Evolutionary conservation across 2,329 filamentous ascomycete species (phyloP), one percentile per base, ranked within the genome.

Genomic region (Botrytis medusae): DNA sequence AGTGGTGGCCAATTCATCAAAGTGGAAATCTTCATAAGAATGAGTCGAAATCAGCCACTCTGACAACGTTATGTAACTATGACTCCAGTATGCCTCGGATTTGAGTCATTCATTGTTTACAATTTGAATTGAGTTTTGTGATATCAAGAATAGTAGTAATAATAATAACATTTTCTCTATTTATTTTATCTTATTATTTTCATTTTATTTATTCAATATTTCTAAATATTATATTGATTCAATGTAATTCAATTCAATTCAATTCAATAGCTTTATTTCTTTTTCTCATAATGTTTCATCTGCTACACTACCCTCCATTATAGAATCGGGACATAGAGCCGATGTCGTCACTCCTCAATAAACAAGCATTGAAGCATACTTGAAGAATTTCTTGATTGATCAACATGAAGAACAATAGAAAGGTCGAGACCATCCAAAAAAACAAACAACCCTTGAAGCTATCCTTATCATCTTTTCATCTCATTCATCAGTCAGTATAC

Each of bases 21-120:
- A 67, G 63, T 29, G 46, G 29, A 32, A 54, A 54, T 54, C 51
- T 54, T 67, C 20, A 46, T 14, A 29, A 37, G 32, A 44, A 67
- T 68, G 65, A 68, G 65, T 68, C 65, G 65, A 68, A 68, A 68
- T 57, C 32, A 68, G 65, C 65, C 48, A 68, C 10, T 51, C 34
- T 68, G 48, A 54, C 48, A 29, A 22, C 29, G 34, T 68, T 57
- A 57, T 68, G 65, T 57, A 44, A 70, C 29, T n/a, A 62, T 70
- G 68, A 70, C 54, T 70, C 37, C 12, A 34, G 32, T 25, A 18
- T 61, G 67, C 67, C 40, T 62, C 9, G 57, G 29, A 62, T 60
- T 59, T 70, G 68, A 69, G 67, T 69, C 51, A 69, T 59, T 54
- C 34, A 59, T 54, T 65, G 20, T 65, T 25, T n/a, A 61, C 12